Conservation (phyloP, 2,329 filamentous ascomycete genomes). For the Meredithiella fracta region DNA sequence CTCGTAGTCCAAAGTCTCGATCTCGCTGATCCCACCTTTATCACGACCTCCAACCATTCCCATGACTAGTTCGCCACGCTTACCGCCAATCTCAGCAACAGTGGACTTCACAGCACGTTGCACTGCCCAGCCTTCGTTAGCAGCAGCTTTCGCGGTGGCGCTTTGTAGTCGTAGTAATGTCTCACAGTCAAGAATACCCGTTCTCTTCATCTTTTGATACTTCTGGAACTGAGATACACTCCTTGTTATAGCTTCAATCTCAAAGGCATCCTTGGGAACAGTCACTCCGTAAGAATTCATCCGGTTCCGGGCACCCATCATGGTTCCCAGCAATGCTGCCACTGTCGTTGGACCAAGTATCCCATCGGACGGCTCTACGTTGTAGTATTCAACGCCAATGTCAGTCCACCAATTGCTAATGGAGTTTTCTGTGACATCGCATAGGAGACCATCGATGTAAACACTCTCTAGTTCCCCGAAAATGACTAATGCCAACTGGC, state of each 20-base stretch:
- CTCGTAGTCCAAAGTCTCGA: conserved; percentile 83
- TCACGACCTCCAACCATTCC: conserved; percentile 81
- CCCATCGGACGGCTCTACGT: conserved; percentile 80
- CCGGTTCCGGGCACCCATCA: conserved; percentile 80
- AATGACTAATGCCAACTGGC: conserved; percentile 72
- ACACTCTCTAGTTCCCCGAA: conserved; percentile 78
- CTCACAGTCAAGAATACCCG: conserved; percentile 63
- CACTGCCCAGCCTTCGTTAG: conserved; percentile 80
- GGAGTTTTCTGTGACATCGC: conserved; percentile 80
- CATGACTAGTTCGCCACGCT: conserved; percentile 85
- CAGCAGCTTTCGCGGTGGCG: conserved; percentile 77
- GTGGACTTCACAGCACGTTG: conserved; percentile 89
- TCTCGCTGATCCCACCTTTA: conserved; percentile 77
- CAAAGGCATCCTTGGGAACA: conserved; percentile 81
- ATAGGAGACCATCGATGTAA: conserved; percentile 82
- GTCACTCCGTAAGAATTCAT: conserved; percentile 72
- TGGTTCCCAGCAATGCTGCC: conserved; percentile 66
- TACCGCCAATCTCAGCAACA: conserved; percentile 81
- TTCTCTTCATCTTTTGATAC: conserved; percentile 61
- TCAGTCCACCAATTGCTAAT: conserved; percentile 94
- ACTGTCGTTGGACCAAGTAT: conserved; percentile 86
- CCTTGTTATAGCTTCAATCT: conserved; percentile 64
- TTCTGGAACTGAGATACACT: conserved; percentile 85
- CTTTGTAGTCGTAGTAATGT: conserved; percentile 69
- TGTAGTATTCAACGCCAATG: conserved; percentile 81